phyloP scores from a whole-genome alignment of 352 stramenopile genomes.

The Globisporangium spiculum region DNA sequence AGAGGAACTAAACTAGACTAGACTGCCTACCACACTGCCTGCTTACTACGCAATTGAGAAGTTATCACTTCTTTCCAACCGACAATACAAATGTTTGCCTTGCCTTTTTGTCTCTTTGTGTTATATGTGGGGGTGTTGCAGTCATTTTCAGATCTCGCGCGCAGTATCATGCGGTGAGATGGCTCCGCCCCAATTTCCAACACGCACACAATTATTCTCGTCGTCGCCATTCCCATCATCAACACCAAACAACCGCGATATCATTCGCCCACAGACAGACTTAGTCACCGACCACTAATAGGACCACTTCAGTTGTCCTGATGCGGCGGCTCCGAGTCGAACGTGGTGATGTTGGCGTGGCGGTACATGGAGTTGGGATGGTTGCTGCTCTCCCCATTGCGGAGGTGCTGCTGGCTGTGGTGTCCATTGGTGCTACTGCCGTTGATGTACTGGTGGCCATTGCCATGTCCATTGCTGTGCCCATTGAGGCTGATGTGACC shows the following conservation, averaged over 20 bases:
- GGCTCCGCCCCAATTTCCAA: background rate
- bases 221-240: background rate
- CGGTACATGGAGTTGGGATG: constrained; percentile 54
- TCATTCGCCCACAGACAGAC: background rate
- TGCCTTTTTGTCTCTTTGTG: background rate
- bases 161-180: background rate
- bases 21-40: background rate
- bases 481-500: background rate
- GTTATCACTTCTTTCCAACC: background rate
- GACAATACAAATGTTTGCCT: background rate
- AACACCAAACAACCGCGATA: background rate
- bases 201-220: background rate
- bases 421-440: constrained; percentile 7
- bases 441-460: background rate
- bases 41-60: background rate
- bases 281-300: background rate
- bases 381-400: constrained; percentile 37
- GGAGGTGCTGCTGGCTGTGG: constrained; percentile 17
- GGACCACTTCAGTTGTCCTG: background rate
- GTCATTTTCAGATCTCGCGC: background rate
- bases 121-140: background rate
- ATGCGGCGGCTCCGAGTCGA: background rate
- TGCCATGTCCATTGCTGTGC: background rate
- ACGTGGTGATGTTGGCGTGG: constrained; percentile 20
- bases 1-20: background rate